Base-by-base conservation (phyloP, 2,329 filamentous ascomycete species). In the Alternaria panax region DNA sequence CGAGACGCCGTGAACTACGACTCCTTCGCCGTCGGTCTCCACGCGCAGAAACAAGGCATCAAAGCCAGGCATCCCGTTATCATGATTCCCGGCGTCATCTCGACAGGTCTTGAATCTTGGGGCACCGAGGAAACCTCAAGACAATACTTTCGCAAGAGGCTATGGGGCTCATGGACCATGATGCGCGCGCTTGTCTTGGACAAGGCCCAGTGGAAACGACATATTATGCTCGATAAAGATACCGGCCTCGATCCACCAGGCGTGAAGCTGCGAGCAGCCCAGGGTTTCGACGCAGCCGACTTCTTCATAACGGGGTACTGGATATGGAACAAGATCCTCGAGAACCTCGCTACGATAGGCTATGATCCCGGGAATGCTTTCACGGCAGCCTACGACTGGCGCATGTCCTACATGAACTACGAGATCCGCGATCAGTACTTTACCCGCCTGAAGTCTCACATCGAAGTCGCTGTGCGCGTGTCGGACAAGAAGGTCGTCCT, bases 161-260 rank as follows among this genome's bases (percentile, higher is more conserved):
- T 99, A 50, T 99, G 95, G 95, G 95, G 95, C 5, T 97, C 92
- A 68, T 99, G 96, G 95, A 96, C 88, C 65, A 99, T 99, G 95
- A 97, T 99, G 93, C 87, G 90, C 50, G 94, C 95, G 0, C 81
- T 99, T 65, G 92, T 99, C 2, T 80, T 96, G 71, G 95, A 98
- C 78, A 97, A 98, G 79, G 89, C 96, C 27, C 85, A 87, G 32
- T 99, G 95, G 95, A 99, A 97, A 82, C 89, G 84, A 71, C 95
- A 99, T 76, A 92, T 99, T 68, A 98, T 98, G 93, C 85, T 99
- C 11, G 95, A 99, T 79, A 93, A 94, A 77, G 79, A 87, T 36
- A 97, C 94, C 0, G 95, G 95, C 0, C 83, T 99, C 22, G 95
- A 99, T 76, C 95, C 95, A 1, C 92, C 93, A 0, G 88, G 89